Percentiles rank a stretch among this genome's conserved stretches.
Conservation (phyloP, 495 filamentous ascomycete genomes). For the Parachaetomium inaequale region DNA sequence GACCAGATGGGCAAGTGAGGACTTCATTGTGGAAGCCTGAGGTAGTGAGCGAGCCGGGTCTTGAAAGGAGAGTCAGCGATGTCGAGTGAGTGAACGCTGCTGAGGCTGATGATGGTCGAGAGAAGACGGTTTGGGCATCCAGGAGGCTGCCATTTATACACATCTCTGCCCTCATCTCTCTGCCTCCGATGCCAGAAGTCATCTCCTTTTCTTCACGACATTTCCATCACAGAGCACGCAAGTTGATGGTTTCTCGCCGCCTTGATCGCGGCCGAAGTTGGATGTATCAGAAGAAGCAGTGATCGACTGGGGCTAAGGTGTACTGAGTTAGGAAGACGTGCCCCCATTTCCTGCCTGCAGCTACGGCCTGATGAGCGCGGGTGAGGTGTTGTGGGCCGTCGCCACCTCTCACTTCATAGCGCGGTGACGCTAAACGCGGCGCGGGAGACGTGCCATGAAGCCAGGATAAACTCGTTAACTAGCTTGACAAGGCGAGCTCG, state of each 20-base stretch:
- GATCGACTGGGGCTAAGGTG: background rate
- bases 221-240: slow-evolving; percentile 6
- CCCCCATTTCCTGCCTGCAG: background rate
- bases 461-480: background rate
- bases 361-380: background rate
- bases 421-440: background rate
- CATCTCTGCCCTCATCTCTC: background rate
- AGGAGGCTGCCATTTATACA: background rate
- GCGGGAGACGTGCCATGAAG: background rate
- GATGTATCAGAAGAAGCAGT: background rate
- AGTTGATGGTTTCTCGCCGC: background rate
- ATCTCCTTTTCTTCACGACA: background rate
- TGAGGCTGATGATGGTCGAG: background rate
- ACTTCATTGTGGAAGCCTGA: background rate
- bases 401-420: background rate
- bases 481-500: background rate
- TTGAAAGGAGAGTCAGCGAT: no score
- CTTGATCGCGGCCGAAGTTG: background rate
- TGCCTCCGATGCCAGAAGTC: background rate
- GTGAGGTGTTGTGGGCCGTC: background rate
- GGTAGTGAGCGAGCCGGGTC: background rate
- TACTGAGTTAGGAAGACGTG: background rate
- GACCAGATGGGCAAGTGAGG: background rate
- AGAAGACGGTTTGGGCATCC: background rate
- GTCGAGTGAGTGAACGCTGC: background rate